These are phyloP conservation scores for Solanum ossicruentum DNA, from an alignment of 257 asterid species.

Conservation along the genomic window DNA sequence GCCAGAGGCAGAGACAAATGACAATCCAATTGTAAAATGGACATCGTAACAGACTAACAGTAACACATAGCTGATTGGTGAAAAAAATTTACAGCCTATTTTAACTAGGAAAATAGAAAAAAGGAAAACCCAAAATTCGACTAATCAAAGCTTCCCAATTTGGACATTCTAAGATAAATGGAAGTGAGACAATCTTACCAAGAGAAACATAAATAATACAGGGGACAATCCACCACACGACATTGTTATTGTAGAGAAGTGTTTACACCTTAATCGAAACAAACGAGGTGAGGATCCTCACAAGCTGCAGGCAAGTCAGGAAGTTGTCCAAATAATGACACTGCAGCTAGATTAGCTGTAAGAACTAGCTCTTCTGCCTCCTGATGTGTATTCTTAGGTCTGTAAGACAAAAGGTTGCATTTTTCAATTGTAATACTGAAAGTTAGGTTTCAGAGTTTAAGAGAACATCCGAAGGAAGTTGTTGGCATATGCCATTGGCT, in stretches of 20 bases:
- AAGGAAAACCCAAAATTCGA: not conserved
- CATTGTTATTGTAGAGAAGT: constrained; percentile 10
- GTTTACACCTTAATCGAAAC: constrained; percentile 4
- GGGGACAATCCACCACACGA: not conserved
- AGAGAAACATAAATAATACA: not conserved
- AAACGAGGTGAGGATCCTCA: not conserved
- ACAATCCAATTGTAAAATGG: not conserved
- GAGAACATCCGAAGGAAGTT: constrained; percentile 84
- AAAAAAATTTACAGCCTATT: not conserved
- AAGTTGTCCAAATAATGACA: not conserved
- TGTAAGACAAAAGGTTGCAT: not conserved
- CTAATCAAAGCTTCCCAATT: not conserved
- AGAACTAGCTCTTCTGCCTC: not conserved
- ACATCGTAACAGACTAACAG: not conserved
- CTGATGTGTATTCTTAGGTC: not conserved
- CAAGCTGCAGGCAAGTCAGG: not conserved
- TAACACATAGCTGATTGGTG: not conserved
- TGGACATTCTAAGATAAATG: not conserved
- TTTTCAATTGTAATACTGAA: not conserved
- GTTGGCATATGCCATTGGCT: constrained; percentile 96
- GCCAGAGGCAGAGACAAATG: not conserved
- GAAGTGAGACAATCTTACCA: not conserved
- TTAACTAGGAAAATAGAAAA: not conserved
- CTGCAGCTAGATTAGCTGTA: constrained; percentile 7
- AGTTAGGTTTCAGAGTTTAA: constrained; percentile 5